Base-by-base conservation (phyloP, 345 rosid species). In the Pugionium dolabratum region DNA sequence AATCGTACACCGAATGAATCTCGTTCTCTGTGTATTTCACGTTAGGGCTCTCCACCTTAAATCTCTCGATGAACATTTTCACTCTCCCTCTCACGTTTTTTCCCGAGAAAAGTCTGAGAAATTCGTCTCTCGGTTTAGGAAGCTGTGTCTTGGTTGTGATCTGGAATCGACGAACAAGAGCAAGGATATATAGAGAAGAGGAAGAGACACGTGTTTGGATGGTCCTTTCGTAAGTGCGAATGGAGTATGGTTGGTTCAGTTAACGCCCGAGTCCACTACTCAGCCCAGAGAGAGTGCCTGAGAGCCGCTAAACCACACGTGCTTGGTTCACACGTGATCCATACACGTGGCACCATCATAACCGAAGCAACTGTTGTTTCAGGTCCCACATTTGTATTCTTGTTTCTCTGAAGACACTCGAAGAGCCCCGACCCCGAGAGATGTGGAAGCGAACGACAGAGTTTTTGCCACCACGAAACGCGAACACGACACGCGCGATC, bases 31-130 rank as follows among this genome's bases (percentile, higher is more conserved):
- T 69, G 84, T 94, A 94, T 74, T 78, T 79, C 27, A 94, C 99
- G 62, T 90, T 84, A 2, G 96, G 95, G 61, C 85, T 77, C 76
- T 94, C 99, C 0, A 94, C 99, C 84, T 81, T 84, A 56, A 94
- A 94, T 66, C 77, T 86, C 73, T 94, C 96, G 45, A 94, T 76
- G 42, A 94, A 91, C 97, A 91, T 90, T 66, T 28, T 54, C 10
- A 27, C 34, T 43, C 59, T 35, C 31, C 28, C 42, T 66, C 62
- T 54, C 42, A 51, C 26, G 30, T 0, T 42, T 33, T 26, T 37
- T 18, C 18, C 18, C 18, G 18, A 18, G 18, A 18, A 18, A 18
- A 18, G 18, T 18, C 18, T 18, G 18, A 18, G 18, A 18, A 18
- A 18, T 18, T 18, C 18, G 18, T 18, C 18, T 18, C 18, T 18